Evolutionary conservation across 345 rosid genomes (phyloP), one percentile per base, ranked within the genome.

Genomic region (Erucastrum elatum): DNA sequence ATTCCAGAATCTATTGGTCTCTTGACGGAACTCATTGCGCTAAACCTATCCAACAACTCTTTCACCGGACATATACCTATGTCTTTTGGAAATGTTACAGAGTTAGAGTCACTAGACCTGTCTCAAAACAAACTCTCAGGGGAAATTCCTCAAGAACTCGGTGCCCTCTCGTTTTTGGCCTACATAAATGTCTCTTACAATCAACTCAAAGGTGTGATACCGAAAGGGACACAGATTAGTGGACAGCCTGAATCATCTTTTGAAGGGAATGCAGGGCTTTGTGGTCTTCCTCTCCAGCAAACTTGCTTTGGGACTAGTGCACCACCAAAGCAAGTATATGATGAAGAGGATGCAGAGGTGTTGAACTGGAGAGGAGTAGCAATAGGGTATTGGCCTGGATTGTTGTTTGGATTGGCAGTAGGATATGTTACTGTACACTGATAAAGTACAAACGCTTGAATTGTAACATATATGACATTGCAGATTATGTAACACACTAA

Each of bases 391-490:
- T 33, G 1, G 1, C 31, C 30, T n/a, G 75, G 64, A 68, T 2
- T 76, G 37, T 21, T 76, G 39, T 16, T 76, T 46, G 80, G 80
- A 44, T 60, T 76, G 53, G 37, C 39, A 61, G 25, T 76, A 44
- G 63, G 58, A 74, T 5, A 76, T 4, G 5, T 75, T 16, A 31
- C 7, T 6, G 37, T 34, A 34, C 37, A 34, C 37, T 34, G 0
- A 34, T 34, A 34, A 34, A 34, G 37, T 1, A 34, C 37, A 34
- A 34, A 34, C 37, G 37, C 7, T 34, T 34, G 37, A 34, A 34
- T 34, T 2, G 37, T 34, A 34, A 34, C 37, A 33, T 33, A 33
- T 33, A 33, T 33, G 35, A 33, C 35, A 39, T 39, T 39, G 46
- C 46, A 39, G 46, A 39, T 41, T 41, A 10, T 41, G 46, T 41